phyloP scores from a whole-genome alignment of 2,329 filamentous ascomycete species.

The Biscogniauxia mediterranea region DNA sequence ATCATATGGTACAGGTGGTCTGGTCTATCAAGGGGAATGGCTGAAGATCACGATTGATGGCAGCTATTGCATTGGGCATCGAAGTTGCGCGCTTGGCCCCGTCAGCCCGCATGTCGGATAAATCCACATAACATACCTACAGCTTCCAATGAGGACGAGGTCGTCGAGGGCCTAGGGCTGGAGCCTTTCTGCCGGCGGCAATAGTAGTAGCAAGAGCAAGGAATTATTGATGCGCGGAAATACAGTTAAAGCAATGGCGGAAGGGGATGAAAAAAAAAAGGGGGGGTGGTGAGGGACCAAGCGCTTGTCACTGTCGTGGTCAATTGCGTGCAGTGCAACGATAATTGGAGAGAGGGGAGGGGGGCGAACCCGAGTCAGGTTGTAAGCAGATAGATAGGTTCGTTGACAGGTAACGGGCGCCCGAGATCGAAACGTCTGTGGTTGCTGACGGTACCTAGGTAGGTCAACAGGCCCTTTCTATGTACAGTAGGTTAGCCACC shows the following conservation, averaged over 20 bases:
- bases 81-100: constrained; percentile 8
- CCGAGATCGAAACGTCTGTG: neutral
- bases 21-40: neutral
- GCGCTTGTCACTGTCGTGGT: neutral
- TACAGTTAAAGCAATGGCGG: neutral
- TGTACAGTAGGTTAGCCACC: neutral
- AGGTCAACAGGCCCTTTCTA: neutral
- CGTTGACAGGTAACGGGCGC: neutral
- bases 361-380: neutral
- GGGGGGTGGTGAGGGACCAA: neutral
- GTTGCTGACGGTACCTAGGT: neutral
- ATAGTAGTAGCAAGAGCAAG: neutral
- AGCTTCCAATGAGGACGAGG: neutral
- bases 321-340: neutral
- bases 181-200: neutral
- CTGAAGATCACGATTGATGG: constrained; percentile 6
- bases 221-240: neutral
- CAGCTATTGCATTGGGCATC: constrained; percentile 4
- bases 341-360: neutral
- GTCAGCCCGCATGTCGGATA: constrained; percentile 25
- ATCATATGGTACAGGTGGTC: neutral
- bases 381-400: neutral
- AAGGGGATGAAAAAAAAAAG: neutral
- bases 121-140: constrained; percentile 9
- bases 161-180: neutral